Conservation (phyloP, 2,329 filamentous ascomycete genomes). For the Fusarium equiseti region DNA sequence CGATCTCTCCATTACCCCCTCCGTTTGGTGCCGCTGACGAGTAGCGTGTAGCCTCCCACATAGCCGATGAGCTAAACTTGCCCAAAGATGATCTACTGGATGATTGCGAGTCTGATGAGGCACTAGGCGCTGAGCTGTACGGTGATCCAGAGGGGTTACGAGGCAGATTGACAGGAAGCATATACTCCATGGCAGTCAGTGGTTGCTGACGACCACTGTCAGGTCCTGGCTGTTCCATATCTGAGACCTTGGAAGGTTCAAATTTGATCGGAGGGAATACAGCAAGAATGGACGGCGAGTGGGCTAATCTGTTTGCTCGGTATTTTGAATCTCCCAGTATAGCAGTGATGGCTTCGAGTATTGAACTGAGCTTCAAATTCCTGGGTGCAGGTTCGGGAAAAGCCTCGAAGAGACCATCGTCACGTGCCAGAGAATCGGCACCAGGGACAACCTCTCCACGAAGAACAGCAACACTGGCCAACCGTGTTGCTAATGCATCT, state of each 20-base stretch:
- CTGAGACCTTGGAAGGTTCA: constrained; percentile 60
- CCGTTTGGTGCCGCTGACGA: constrained; percentile 49
- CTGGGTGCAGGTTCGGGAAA: constrained; percentile 73
- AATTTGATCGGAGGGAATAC: constrained; percentile 74
- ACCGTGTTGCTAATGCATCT: constrained; percentile 79
- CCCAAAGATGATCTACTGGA: constrained; percentile 48
- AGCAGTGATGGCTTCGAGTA: constrained; percentile 81
- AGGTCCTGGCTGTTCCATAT: constrained; percentile 65
- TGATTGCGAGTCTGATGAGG: constrained; percentile 46
- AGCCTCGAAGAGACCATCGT: constrained; percentile 66
- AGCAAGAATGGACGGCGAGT: constrained; percentile 75
- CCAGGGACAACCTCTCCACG: constrained; percentile 77
- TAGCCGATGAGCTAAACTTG: constrained; percentile 47
- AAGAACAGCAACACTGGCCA: constrained; percentile 77
- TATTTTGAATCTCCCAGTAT: constrained; percentile 85
- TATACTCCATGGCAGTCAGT: constrained; percentile 65
- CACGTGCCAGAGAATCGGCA: constrained; percentile 66
- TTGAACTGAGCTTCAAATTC: constrained; percentile 71
- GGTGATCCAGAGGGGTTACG: constrained; percentile 46
- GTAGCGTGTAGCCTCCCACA: constrained; percentile 51
- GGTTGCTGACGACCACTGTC: constrained; percentile 58
- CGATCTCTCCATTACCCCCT: constrained; percentile 67
- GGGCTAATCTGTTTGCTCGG: constrained; percentile 77
- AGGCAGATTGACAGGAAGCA: constrained; percentile 65
- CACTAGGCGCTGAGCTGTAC: constrained; percentile 29